Base-by-base conservation (phyloP, 192 early-diverging fungal genomes). In the Gryganskiella cystojenkinii region DNA sequence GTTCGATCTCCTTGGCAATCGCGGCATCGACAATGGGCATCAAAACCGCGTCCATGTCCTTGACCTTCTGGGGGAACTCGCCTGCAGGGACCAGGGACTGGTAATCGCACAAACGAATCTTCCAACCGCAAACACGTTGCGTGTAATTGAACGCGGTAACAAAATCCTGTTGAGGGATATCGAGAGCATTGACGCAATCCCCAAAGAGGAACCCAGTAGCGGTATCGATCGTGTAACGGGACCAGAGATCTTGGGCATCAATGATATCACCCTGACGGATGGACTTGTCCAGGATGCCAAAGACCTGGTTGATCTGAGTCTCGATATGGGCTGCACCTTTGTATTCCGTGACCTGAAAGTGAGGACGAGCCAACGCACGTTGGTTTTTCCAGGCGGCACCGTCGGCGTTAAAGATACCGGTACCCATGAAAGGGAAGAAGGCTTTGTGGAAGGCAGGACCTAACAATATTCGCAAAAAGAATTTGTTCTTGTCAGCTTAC, bases 381-480 rank as follows among this genome's bases (percentile, higher is more conserved):
- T 76, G 73, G 60, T 76, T 76, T 60, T 76, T 76, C 73, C 73
- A 76, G 0, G 73, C 73, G 3, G 73, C 59, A 8, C 73, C 73
- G 35, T 76, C 73, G 4, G 73, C 27, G 15, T 76, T 76, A 46
- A 76, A 76, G 54, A 76, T 76, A n/a, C 73, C 73, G 17, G 73
- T 76, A 34, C 73, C 73, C 65, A 76, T 61, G 53, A 76, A 76
- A 5, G 73, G 65, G 53, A 52, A 68, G 60, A 76, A 66, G 7
- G 54, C 65, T 37, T 46, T 76, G 60, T 76, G 73, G 54, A 76
- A 76, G 0, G 55, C 63, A 4, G 64, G 65, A 22, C 73, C 73
- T 76, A 1, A 43, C 35, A 11, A 31, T 0, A 45, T 9, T 31
- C 7, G 35, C 15, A 33, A 14, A 15, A 5, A 35, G 0, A n/a